A percentile compares a stretch with the other conserved stretches of the same genome.
Conservation (phyloP, 768 basidiomycete genomes). For the Suillus clintonianus region DNA sequence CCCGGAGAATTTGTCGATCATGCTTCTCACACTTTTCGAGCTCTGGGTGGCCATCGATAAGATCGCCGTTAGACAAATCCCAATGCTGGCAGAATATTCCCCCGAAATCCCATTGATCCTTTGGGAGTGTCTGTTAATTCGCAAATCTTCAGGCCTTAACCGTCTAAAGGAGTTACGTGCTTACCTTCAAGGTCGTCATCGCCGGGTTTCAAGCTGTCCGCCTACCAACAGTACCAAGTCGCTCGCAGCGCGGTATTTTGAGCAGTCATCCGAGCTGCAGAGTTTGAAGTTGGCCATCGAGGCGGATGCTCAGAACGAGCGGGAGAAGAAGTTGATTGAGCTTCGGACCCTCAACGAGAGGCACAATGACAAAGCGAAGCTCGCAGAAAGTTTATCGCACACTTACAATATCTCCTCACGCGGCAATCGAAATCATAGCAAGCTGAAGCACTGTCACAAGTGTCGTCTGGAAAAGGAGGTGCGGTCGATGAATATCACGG, state of each 20-base stretch:
- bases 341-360: conserved; percentile 18
- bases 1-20: conserved; percentile 42
- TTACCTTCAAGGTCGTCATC: conserved; percentile 36
- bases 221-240: conserved; percentile 9
- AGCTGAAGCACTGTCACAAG: conserved; percentile 21
- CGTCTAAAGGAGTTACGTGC: conserved; percentile 26
- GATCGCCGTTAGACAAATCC: conserved; percentile 16
- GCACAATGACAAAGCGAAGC: background rate
- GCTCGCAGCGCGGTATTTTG: conserved; percentile 41
- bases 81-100: conserved; percentile 32
- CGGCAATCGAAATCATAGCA: background rate
- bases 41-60: conserved; percentile 41
- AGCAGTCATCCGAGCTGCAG: conserved; percentile 21
- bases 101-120: conserved; percentile 33
- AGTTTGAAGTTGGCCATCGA: conserved; percentile 32
- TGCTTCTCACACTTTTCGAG: conserved; percentile 42
- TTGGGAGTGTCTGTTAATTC: conserved; percentile 30
- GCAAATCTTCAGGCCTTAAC: conserved; percentile 26
- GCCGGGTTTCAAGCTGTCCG: conserved; percentile 7
- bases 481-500: conserved; percentile 26
- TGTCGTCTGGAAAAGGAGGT: conserved; percentile 28
- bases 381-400: background rate
- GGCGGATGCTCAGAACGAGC: conserved; percentile 18
- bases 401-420: background rate
- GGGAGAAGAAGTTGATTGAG: conserved; percentile 21